Evolutionary conservation across 176 grass and related monocot species (phyloP).

Genomic region (Triticum aestivum): IWGSC_CS_RefSeq_v2.1 NC_057794.1:101398885-101399384

Average conservation of each 20-base stretch:
- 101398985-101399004: too few species aligned
- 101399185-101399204: slow-evolving; percentile 23
- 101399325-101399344: neutral
- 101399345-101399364: neutral
- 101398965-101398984: too few species aligned
- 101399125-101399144: too few species aligned
- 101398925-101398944: too few species aligned
- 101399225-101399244: slow-evolving; percentile 34
- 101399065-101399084: too few species aligned
- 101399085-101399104: too few species aligned
- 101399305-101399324: neutral
- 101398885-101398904: neutral
- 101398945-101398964: too few species aligned
- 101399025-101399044: too few species aligned
- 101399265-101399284: neutral
- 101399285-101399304: neutral
- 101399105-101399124: too few species aligned
- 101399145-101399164: slow-evolving; percentile 22
- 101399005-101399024: too few species aligned
- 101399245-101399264: slow-evolving; percentile 19
- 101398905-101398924: too few species aligned
- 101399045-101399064: too few species aligned
- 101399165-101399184: slow-evolving; percentile 22
- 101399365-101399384: neutral
- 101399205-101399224: slow-evolving; percentile 37